Base-by-base conservation (phyloP, 768 basidiomycete genomes). In the Suillus subaureus region DNA sequence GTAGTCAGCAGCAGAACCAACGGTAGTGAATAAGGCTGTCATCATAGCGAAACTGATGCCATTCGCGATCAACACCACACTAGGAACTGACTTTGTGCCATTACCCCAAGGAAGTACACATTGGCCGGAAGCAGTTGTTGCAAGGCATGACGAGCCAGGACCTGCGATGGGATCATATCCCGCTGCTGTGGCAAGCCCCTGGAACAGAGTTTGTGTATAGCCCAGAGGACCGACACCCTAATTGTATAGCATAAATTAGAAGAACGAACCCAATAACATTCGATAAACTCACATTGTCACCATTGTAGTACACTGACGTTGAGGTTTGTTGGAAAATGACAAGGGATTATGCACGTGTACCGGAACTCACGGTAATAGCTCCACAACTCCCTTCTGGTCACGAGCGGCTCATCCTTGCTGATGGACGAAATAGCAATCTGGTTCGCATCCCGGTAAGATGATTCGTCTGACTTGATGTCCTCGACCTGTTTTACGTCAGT, bases 21-120 rank as follows among this genome's bases (percentile, higher is more conserved):
- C 87, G 0, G 91, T 92, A 2, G 92, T 94, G 78, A 94, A 93
- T 56, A 94, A 86, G 39, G 84, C 67, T 0, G 93, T 93, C 91
- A 94, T 93, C 21, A 92, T 79, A 13, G 89, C 90, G 67, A 93
- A 94, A 71, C 87, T 87, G 61, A 89, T 78, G 1, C 92, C 92
- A 56, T 91, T 93, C 0, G 92, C 84, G 23, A 94, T 79, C 16
- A 94, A 79, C n/a, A 94, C 87, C 33, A 94, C 78, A 52, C 92
- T 91, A 15, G 89, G 85, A 43, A 95, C 87, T 3, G 89, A 76
- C 74, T 91, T 93, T 4, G 89, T 89, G 3, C 91, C 89, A 21
- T 83, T 80, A 8, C 80, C 84, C 93, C 92, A 94, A 0, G 90
- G 91, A 47, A 94, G 77, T 33, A 94, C 91, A 68, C 93, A 94